phyloP scores from a whole-genome alignment of 2,329 filamentous ascomycete species.

The Fusarium torreyae region DNA sequence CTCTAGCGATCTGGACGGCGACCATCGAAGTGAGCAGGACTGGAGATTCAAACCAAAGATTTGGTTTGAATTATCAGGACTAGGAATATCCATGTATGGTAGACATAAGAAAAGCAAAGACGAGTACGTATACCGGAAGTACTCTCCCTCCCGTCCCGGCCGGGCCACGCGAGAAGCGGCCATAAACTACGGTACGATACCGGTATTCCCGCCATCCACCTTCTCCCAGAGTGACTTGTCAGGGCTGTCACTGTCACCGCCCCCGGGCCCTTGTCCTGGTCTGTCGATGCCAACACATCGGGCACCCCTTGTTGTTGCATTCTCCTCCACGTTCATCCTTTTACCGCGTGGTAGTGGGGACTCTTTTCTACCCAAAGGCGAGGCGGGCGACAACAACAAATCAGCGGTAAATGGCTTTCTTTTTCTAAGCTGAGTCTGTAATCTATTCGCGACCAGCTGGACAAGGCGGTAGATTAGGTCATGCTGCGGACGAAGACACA shows the following conservation, averaged over 20 bases:
- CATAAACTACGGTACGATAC: not conserved
- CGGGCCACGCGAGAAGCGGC: constrained; percentile 15
- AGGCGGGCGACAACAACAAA: constrained; percentile 3
- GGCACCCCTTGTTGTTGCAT: constrained; percentile 24
- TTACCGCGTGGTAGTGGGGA: constrained; percentile 36
- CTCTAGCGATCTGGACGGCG: not conserved
- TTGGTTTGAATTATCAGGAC: constrained; percentile 11
- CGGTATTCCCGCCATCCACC: constrained; percentile 18
- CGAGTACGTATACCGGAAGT: constrained; percentile 6
- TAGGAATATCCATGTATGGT: constrained; percentile 9
- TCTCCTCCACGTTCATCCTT: constrained; percentile 32
- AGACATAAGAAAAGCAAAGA: constrained; percentile 3
- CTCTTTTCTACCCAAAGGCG: not conserved
- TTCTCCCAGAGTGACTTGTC: constrained; percentile 16
- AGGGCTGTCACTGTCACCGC: constrained; percentile 32
- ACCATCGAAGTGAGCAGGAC: constrained; percentile 1
- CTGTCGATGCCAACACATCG: constrained; percentile 39
- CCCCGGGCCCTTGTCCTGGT: constrained; percentile 20
- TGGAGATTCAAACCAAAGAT: constrained; percentile 1
- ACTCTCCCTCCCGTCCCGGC: constrained; percentile 18
- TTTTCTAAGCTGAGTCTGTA: not conserved
- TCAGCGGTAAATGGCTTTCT: constrained; percentile 14
- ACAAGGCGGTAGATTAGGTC: not conserved
- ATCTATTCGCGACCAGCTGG: not conserved
- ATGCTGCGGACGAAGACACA: not conserved